A percentile compares a stretch with the other conserved stretches of the same genome.
Evolutionary conservation across 805 yeast genomes (phyloP).

Genomic region (Gaillardinia entomophila): DNA sequence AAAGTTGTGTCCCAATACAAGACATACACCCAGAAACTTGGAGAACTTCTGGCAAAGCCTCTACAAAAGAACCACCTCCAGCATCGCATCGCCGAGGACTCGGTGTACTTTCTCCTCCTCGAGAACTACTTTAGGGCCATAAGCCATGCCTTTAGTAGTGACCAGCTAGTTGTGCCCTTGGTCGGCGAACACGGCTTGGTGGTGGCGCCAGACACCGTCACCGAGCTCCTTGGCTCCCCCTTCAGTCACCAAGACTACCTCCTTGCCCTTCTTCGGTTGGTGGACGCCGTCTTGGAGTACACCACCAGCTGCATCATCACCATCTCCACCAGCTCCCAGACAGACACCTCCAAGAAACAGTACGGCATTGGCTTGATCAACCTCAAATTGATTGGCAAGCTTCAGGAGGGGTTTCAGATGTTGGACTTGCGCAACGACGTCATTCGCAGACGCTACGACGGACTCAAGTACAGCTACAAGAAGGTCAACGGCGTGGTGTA

Average conservation of each 20-base stretch:
- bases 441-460: slow-evolving; percentile 21
- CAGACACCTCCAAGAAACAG: slow-evolving; percentile 3
- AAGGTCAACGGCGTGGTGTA: slow-evolving; percentile 20
- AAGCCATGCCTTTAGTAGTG: background rate
- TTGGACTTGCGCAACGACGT: slow-evolving; percentile 24
- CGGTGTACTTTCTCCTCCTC: slow-evolving; percentile 10
- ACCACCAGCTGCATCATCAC: slow-evolving; percentile 18
- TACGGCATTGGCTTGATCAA: slow-evolving; percentile 15
- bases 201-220: slow-evolving; percentile 12
- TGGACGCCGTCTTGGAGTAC: slow-evolving; percentile 19
- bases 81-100: slow-evolving; percentile 15
- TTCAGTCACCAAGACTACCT: slow-evolving; percentile 17
- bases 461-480: slow-evolving; percentile 22
- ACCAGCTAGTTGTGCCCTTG: background rate
- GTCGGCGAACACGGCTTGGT: slow-evolving; percentile 10
- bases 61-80: slow-evolving; percentile 12
- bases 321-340: slow-evolving; percentile 7
- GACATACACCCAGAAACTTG: too few species aligned
- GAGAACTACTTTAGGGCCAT: slow-evolving; percentile 13
- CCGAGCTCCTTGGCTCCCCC: slow-evolving; percentile 2
- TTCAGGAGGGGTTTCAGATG: slow-evolving; percentile 21
- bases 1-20: too few species aligned
- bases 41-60: too few species aligned
- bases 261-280: slow-evolving; percentile 14
- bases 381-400: slow-evolving; percentile 14